A percentile compares a stretch with the other conserved stretches of the same genome.
Evolutionary conservation across 176 grass and related monocot genomes (phyloP).

Genomic region (Leersia perrieri): DNA sequence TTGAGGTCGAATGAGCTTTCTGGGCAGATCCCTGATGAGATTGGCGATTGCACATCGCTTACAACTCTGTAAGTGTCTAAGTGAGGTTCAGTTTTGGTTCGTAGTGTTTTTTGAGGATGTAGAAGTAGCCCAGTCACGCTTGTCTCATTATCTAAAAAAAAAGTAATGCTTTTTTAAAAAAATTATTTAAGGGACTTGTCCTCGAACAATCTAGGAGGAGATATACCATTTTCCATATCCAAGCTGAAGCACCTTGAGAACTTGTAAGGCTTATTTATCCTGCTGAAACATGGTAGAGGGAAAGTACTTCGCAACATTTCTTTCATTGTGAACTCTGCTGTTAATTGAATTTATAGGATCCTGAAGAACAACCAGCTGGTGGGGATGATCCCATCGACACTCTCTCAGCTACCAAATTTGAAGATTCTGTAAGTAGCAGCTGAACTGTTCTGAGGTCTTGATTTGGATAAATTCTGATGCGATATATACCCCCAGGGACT

Average conservation of each 20-base stretch:
- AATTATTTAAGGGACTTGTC: conserved; percentile 73
- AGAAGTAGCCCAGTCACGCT: too few relatives aligned
- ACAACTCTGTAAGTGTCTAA: conserved; percentile 84
- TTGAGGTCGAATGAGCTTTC: conserved; percentile 76
- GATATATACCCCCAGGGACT: conserved; percentile 51
- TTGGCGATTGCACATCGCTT: conserved; percentile 79
- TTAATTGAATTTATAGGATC: conserved; percentile 45
- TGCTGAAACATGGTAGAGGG: not conserved
- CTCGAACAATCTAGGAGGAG: conserved; percentile 85
- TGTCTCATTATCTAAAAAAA: too few relatives aligned
- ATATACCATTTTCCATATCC: conserved; percentile 90
- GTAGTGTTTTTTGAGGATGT: not conserved
- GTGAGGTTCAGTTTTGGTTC: conserved; percentile 1
- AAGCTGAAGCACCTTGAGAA: conserved; percentile 86
- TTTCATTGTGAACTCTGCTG: not conserved
- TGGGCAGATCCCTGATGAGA: conserved; percentile 95
- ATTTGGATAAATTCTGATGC: not conserved
- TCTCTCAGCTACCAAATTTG: conserved; percentile 92
- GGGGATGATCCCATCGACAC: conserved; percentile 77
- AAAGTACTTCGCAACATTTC: not conserved
- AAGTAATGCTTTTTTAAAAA: too few relatives aligned
- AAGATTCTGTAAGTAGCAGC: conserved; percentile 71
- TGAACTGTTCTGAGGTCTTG: not conserved
- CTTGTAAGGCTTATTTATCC: conserved; percentile 48
- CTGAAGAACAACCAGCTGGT: conserved; percentile 96